Evolutionary conservation across 306 rosid genomes (phyloP).

Genomic region (Begonia fuchsioides): DNA sequence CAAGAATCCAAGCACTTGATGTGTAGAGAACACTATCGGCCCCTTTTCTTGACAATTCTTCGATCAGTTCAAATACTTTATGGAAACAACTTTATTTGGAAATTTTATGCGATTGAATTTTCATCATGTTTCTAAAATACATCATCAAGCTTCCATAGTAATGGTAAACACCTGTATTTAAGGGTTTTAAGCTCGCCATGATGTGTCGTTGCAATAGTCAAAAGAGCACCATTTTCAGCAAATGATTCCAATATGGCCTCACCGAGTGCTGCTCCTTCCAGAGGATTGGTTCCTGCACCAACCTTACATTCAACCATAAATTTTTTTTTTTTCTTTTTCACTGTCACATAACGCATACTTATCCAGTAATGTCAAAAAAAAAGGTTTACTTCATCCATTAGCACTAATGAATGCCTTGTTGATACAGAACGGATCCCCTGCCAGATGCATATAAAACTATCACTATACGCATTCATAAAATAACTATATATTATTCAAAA

Average conservation of each 20-base stretch:
- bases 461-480: not conserved
- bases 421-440: conserved; percentile 70
- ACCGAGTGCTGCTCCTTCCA: conserved; percentile 96
- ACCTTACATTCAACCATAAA: conserved; percentile 41
- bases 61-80: no score
- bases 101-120: no score
- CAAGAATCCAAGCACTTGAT: conserved; percentile 14
- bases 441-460: conserved; percentile 16
- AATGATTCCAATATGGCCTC: conserved; percentile 81
- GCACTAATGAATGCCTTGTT: conserved; percentile 61
- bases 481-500: no score
- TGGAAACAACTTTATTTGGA: no score
- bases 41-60: not conserved
- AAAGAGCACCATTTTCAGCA: conserved; percentile 54
- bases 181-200: conserved; percentile 95
- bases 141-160: no score
- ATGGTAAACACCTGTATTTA: conserved; percentile 57
- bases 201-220: conserved; percentile 92
- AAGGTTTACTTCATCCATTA: conserved; percentile 71
- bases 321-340: conserved; percentile 1
- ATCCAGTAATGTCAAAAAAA: not conserved
- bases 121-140: no score
- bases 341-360: no score
- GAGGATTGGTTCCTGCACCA: conserved; percentile 96
- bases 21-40: not conserved